phyloP scores from a whole-genome alignment of 805 yeast genomes.

The Candida quercuum region DNA sequence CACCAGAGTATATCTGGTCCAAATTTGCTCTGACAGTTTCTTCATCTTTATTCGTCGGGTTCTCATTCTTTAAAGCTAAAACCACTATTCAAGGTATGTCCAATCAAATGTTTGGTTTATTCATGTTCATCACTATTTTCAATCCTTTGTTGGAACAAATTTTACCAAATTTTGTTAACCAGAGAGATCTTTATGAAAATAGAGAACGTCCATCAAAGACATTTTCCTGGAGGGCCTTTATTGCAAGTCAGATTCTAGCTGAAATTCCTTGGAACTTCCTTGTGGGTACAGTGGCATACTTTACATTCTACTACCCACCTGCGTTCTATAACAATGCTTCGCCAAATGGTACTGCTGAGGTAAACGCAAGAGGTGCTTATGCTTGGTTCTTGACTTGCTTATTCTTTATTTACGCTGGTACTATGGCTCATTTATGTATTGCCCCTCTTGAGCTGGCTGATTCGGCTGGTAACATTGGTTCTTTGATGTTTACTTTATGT shows the following conservation, averaged over 20 bases:
- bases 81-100: conserved; percentile 59
- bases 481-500: conserved; percentile 52
- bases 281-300: conserved; percentile 38
- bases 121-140: conserved; percentile 49
- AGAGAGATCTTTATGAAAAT: conserved; percentile 62
- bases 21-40: conserved; percentile 46
- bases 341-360: conserved; percentile 40
- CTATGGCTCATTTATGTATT: conserved; percentile 51
- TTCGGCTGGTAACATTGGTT: conserved; percentile 57
- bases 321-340: conserved; percentile 57
- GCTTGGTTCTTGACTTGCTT: conserved; percentile 37
- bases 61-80: conserved; percentile 60
- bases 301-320: conserved; percentile 47
- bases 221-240: conserved; percentile 59
- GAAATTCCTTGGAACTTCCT: conserved; percentile 43
- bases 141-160: conserved; percentile 56
- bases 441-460: conserved; percentile 55
- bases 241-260: conserved; percentile 36
- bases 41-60: conserved; percentile 59
- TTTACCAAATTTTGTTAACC: conserved; percentile 53
- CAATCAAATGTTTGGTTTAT: conserved; percentile 56
- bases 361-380: conserved; percentile 7
- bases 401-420: conserved; percentile 43
- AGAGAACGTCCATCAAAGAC: conserved; percentile 72
- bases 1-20: conserved; percentile 54